A percentile compares a stretch with the other conserved stretches of the same genome.
Conservation (phyloP, 139 green algal species). For the Asterochloris sp. region DNA sequence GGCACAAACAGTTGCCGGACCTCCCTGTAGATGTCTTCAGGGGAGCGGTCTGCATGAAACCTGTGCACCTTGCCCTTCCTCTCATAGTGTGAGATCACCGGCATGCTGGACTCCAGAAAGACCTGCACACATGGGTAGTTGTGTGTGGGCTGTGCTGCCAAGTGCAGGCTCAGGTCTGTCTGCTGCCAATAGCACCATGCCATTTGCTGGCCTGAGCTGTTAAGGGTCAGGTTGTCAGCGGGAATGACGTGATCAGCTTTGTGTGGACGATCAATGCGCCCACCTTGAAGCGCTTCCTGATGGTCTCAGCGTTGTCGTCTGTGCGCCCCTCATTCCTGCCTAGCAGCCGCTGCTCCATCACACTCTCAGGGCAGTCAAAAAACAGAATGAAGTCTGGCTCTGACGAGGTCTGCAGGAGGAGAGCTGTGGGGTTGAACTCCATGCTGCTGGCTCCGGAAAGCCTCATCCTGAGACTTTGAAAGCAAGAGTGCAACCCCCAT, state of each 20-base stretch:
- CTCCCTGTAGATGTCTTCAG: constrained; percentile 60
- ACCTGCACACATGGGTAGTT: constrained; percentile 13
- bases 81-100: constrained; percentile 82
- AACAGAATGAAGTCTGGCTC: constrained; percentile 86
- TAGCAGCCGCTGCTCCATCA: constrained; percentile 89
- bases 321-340: constrained; percentile 81
- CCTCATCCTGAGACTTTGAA: not conserved
- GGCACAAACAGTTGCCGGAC: constrained; percentile 39
- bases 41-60: constrained; percentile 51
- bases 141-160: not conserved
- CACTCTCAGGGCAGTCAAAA: constrained; percentile 91
- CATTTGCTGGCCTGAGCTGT: not conserved
- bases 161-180: not conserved
- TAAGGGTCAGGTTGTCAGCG: not conserved
- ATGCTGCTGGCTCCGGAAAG: not conserved
- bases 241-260: not conserved
- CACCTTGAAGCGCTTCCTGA: constrained; percentile 92
- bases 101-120: constrained; percentile 81
- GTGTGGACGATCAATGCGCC: not conserved
- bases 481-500: not conserved
- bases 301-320: constrained; percentile 97
- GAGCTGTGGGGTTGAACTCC: not conserved
- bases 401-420: constrained; percentile 63
- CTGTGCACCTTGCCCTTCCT: constrained; percentile 60
- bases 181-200: not conserved